Conservation (phyloP, 78 protist genomes). For the Pelomyxa schiedti region DNA sequence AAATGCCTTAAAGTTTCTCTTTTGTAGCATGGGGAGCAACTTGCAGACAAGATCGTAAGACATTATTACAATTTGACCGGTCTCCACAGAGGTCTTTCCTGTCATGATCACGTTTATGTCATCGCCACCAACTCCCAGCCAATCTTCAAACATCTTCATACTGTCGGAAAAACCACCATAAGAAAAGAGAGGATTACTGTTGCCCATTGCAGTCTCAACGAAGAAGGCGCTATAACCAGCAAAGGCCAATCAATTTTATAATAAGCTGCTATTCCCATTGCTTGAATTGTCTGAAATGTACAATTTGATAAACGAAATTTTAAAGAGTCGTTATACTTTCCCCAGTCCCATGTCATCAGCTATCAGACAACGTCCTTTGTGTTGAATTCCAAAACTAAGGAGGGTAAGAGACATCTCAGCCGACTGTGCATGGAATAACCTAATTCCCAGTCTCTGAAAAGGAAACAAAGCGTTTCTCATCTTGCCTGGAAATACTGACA, state of each 20-base stretch:
- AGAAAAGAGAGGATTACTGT: background rate
- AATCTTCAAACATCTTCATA: background rate
- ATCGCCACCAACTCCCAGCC: too few relatives aligned
- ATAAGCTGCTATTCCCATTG: constrained; percentile 14
- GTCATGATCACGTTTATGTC: constrained; percentile 32
- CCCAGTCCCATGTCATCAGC: background rate
- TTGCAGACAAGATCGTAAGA: constrained; percentile 24
- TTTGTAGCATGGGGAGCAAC: background rate
- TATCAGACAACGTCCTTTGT: background rate
- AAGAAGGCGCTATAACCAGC: constrained; percentile 39
- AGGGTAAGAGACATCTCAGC: background rate
- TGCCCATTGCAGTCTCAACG: constrained; percentile 38
- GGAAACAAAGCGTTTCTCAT: background rate
- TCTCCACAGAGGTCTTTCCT: constrained; percentile 38
- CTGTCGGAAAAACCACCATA: constrained; percentile 9
- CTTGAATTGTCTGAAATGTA: constrained; percentile 8
- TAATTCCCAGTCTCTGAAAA: background rate
- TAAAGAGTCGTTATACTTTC: background rate
- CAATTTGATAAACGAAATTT: background rate
- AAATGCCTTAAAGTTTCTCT: constrained; percentile 14
- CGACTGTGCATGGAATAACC: too few relatives aligned
- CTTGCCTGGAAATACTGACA: too few relatives aligned
- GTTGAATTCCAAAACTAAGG: background rate
- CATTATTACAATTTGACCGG: constrained; percentile 29
- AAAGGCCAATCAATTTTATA: constrained; percentile 41